Percentiles rank a stretch among this genome's conserved stretches.
phyloP scores from a whole-genome alignment of 352 stramenopile species.

The Phytophthora sansomeana region DNA sequence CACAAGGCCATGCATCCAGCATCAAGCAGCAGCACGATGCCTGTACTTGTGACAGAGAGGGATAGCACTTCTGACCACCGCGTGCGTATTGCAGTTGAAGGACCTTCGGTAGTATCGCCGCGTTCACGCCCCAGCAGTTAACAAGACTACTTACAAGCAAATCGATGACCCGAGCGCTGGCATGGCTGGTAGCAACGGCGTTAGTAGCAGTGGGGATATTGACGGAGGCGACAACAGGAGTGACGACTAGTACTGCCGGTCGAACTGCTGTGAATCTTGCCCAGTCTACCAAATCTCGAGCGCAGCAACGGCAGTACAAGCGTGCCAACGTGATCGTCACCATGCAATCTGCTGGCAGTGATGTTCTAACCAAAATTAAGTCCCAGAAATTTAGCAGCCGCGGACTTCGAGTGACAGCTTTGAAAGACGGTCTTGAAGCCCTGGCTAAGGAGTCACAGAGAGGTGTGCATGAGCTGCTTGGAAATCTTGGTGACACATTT shows the following conservation, averaged over 20 bases:
- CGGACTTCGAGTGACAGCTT: conserved; percentile 31
- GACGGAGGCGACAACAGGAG: conserved; percentile 6
- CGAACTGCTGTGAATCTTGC: not conserved
- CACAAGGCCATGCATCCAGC: not conserved
- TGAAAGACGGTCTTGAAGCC: conserved; percentile 47
- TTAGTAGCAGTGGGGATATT: conserved; percentile 14
- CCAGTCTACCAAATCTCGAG: conserved; percentile 25
- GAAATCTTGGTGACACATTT: conserved; percentile 33
- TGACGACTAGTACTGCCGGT: conserved; percentile 12
- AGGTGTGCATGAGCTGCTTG: conserved; percentile 35
- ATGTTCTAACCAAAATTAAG: conserved; percentile 42
- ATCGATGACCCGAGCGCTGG: conserved; percentile 22
- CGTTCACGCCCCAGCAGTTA: not conserved
- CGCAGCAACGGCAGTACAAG: conserved; percentile 32
- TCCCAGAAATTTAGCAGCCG: conserved; percentile 48
- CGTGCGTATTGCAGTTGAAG: conserved; percentile 6
- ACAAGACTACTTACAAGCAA: conserved; percentile 2
- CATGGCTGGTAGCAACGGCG: conserved; percentile 19
- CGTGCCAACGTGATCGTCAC: conserved; percentile 63
- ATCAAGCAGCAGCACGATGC: conserved; percentile 2
- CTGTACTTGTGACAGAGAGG: not conserved
- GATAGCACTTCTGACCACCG: conserved; percentile 20
- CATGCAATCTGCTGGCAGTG: conserved; percentile 44
- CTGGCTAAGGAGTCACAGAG: conserved; percentile 49
- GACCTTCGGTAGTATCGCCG: too few relatives aligned